Conservation (phyloP, 1,284 basidiomycete species). For the Golubevia pallescens region DNA sequence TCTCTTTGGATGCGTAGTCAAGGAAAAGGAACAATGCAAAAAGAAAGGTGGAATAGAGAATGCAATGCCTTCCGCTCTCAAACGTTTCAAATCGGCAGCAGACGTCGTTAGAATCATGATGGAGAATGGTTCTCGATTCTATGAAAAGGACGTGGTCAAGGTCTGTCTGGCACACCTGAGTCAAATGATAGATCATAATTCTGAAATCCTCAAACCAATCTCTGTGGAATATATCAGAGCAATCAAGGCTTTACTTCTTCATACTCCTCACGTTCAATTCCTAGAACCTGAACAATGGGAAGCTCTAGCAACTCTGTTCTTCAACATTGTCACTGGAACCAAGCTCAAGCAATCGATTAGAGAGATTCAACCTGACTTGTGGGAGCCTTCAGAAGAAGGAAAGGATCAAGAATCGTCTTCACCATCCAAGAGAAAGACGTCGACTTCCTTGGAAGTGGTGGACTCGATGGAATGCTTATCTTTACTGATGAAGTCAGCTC, state of each 20-base stretch:
- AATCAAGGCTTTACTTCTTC: background rate
- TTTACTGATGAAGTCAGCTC: constrained; percentile 19
- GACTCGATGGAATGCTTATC: constrained; percentile 29
- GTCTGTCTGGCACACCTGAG: background rate
- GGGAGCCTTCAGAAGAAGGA: constrained; percentile 2
- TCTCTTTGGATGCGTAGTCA: background rate
- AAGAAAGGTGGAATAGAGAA: background rate
- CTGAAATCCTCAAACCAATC: background rate
- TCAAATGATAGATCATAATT: constrained; percentile 1
- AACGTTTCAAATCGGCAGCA: background rate
- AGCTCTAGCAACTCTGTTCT: background rate
- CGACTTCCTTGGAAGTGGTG: constrained; percentile 27
- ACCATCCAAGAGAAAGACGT: constrained; percentile 4
- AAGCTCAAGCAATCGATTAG: constrained; percentile 13
- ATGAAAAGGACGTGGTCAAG: background rate
- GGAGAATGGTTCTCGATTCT: background rate
- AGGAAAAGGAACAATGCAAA: background rate
- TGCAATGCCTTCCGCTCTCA: background rate
- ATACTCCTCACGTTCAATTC: background rate
- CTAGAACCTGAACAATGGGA: background rate
- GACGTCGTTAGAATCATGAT: background rate
- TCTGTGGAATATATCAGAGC: background rate
- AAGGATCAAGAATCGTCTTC: constrained; percentile 11
- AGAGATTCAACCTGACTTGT: constrained; percentile 3
- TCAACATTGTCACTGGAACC: constrained; percentile 25